Base-by-base conservation (phyloP, 2,329 filamentous ascomycete genomes). In the Stenocarpella maydis region DNA sequence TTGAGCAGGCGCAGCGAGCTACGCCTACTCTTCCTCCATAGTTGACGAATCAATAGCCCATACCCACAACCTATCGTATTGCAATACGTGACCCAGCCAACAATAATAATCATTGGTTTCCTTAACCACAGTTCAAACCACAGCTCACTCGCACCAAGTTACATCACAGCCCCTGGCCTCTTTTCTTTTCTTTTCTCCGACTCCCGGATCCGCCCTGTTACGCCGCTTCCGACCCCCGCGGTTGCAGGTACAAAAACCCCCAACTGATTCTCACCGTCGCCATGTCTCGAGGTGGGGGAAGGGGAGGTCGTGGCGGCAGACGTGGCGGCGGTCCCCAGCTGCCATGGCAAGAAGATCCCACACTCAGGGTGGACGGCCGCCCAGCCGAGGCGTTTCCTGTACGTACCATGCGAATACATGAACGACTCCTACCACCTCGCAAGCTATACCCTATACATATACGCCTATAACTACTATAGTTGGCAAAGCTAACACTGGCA, bases 341-440 rank as follows among this genome's bases (percentile, higher is more conserved):
- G 67, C 83, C 86, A 0, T 88, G 86, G 84, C 83, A 83, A 49
- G 85, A 87, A 72, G 87, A 89, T 72, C 84, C 86, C 10, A 79
- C 78, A 45, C 77, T 83, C 66, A 77, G 79, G 26, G 76, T 82
- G 14, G 86, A 88, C 75, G 83, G 83, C 64, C 82, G 85, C 39
- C 87, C 87, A 8, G 86, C 85, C n/a, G 87, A 89, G 73, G 83
- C 87, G 12, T 89, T 89, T 71, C 87, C 87, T 0, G 86, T 88
- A 77, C 70, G 83, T 70, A n/a, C 15, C 21, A 19, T 37, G 8
- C 6, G 2, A 12, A 12, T n/a, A 15, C n/a, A 4, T 21, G 31
- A 15, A 24, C 24, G 19, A 26, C 17, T 37, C 14, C 14, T 43
- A n/a, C 43, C 1, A 37, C n/a, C 41, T 58, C 21, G 14, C 26